A percentile compares a stretch with the other conserved stretches of the same genome.
phyloP scores from a whole-genome alignment of 2,329 filamentous ascomycete genomes.

The Talaromyces pinophilus region DNA sequence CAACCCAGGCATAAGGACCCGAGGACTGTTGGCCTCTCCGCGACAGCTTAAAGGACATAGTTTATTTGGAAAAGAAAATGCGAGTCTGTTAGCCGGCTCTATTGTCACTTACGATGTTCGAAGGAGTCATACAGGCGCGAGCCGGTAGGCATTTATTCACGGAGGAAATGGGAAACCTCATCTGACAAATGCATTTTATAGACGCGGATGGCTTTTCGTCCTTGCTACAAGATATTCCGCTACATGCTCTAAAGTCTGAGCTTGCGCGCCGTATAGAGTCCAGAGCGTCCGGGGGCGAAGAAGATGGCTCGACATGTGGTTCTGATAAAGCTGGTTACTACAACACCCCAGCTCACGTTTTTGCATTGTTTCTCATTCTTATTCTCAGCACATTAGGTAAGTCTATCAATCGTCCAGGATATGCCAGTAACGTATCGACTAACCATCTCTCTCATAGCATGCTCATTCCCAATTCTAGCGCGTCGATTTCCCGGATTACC shows the following conservation, averaged over 20 bases:
- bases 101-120: background rate
- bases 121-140: background rate
- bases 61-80: constrained; percentile 2
- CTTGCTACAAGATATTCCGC: constrained; percentile 31
- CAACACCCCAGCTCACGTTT: constrained; percentile 67
- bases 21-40: background rate
- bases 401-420: constrained; percentile 4
- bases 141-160: constrained; percentile 1
- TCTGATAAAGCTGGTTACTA: constrained; percentile 50
- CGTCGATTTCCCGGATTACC: constrained; percentile 61
- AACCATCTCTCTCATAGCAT: constrained; percentile 46
- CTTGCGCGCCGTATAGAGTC: constrained; percentile 17
- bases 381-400: constrained; percentile 50
- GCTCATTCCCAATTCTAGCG: constrained; percentile 62
- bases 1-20: background rate
- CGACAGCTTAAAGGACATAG: background rate
- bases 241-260: constrained; percentile 32
- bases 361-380: constrained; percentile 67
- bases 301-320: constrained; percentile 38
- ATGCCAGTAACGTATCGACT: constrained; percentile 15
- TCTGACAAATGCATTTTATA: constrained; percentile 6
- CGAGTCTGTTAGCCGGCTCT: background rate
- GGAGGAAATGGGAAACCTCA: background rate
- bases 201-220: background rate
- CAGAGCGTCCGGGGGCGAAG: constrained; percentile 7